Base-by-base conservation (phyloP, 768 basidiomycete species). In the Lepiota subincarnata region DNA sequence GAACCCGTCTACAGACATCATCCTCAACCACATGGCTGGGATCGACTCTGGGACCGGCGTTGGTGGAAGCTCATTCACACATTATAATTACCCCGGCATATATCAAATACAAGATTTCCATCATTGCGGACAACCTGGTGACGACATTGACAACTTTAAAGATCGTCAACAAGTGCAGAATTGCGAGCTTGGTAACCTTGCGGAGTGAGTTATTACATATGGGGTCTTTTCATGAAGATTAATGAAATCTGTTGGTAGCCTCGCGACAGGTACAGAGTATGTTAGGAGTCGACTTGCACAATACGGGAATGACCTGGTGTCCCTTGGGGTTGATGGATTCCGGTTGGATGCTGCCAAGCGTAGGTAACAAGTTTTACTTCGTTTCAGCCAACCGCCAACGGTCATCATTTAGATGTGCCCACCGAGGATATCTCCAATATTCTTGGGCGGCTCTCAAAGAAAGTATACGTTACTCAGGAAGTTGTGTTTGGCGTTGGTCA, bases 1-100 rank as follows among this genome's bases (percentile, higher is more conserved):
- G 6, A 36, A 39, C 37, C 22, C n/a, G 16, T 34, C 8, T 34
- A 31, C 31, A 78, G 77, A 81, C 62, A 82, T 80, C 0, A 66
- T 87, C 24, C 80, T 77, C 66, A 86, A 87, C 64, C 86, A 87
- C 61, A 86, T 86, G 85, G 65, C 81, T 1, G 81, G 74, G 0
- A 24, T 58, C 1, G 70, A 76, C 40, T 74, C 72, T 14, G 83
- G 81, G 0, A 71, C 72, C 10, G 81, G 81, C 5, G 69, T 73
- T 12, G 80, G 66, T 1, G 80, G 80, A 5, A 77, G 74, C 35
- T 62, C 68, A 0, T 85, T 76, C 62, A 79, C 79, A 2, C 77
- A 83, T 53, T 85, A 82, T 54, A 58, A 63, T 26, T 80, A 80
- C 59, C 74, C 76, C 14, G 77, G 76, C 0, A 78, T 77, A 13